Base-by-base conservation (phyloP, 768 basidiomycete genomes). In the Leccinum barrowsii region DNA sequence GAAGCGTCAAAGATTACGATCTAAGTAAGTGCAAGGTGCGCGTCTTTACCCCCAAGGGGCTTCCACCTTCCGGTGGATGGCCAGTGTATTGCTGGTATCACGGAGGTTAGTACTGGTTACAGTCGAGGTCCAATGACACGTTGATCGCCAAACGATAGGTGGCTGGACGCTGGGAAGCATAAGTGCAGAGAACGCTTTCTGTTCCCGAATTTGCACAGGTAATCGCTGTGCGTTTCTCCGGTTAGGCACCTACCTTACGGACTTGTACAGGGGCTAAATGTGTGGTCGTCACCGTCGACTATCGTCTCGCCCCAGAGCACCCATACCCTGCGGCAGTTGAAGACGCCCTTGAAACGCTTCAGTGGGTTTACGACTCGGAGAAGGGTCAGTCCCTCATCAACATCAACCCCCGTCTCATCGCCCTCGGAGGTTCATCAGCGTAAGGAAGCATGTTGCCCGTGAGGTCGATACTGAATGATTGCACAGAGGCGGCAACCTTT, bases 141-240 rank as follows among this genome's bases (percentile, higher is more conserved):
- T 17, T 47, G 4, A 44, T 65, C 24, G 60, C 47, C 11, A 17
- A 52, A 49, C 5, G 19, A 51, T 63, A 86, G 89, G 89, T 44
- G 89, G 89, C 34, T 90, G 89, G 89, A 89, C 87, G 0, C 75
- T 90, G 2, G 89, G 89, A 0, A 84, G 76, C 55, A 88, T 89
- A 61, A 66, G 62, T 35, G 78, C 82, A 24, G 87, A 87, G 64
- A 82, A 81, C 37, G 74, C 82, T 13, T 87, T 91, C 65, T 77
- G 80, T 37, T 73, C 70, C 21, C 56, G 70, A 50, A 35, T 70
- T 47, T 71, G 71, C 59, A 67, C 59, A 67, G 71, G 70, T 69
- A 35, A 52, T 42, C 8, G 24, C 21, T 32, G n/a, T 35, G 21
- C 10, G n/a, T 42, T 44, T 7, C 34, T 28, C 5, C 49, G 11